phyloP scores from a whole-genome alignment of 202 grass and related monocot genomes.

The Dendrocalamus latiflorus region DNA sequence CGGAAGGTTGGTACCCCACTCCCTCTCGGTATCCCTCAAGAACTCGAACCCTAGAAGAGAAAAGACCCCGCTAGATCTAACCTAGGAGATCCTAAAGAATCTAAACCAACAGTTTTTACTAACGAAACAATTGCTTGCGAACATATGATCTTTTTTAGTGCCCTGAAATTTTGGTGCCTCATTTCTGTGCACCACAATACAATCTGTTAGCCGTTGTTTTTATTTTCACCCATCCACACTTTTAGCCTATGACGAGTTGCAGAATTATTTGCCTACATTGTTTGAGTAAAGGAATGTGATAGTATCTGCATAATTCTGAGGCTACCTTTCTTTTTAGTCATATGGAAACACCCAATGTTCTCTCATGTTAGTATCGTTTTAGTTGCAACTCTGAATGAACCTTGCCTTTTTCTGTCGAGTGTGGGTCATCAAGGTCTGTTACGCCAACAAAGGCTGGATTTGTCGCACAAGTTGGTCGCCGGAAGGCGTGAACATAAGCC shows the following conservation, averaged over 20 bases:
- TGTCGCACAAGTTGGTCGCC: slow-evolving; percentile 62
- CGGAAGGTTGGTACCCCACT: too few species aligned
- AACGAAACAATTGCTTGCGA: not conserved
- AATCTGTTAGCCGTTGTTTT: not conserved
- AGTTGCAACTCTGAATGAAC: not conserved
- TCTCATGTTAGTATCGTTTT: not conserved
- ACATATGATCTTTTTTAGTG: not conserved
- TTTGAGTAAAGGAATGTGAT: slow-evolving; percentile 14
- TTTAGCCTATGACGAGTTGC: slow-evolving; percentile 15
- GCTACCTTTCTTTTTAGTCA: not conserved
- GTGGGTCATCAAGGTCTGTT: slow-evolving; percentile 87
- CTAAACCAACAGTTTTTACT: too few species aligned
- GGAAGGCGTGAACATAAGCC: slow-evolving; percentile 18
- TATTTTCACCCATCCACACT: not conserved
- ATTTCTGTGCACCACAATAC: not conserved
- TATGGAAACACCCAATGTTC: not conserved
- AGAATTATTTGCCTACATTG: slow-evolving; percentile 29
- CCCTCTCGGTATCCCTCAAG: too few species aligned
- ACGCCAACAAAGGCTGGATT: slow-evolving; percentile 89
- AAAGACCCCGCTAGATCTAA: too few species aligned
- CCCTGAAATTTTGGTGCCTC: not conserved
- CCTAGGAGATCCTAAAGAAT: too few species aligned
- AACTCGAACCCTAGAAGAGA: too few species aligned
- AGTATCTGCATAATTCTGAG: not conserved
- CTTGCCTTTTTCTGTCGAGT: slow-evolving; percentile 30